Base-by-base conservation (phyloP, 2,329 filamentous ascomycete species). In the Fusarium equiseti region DNA sequence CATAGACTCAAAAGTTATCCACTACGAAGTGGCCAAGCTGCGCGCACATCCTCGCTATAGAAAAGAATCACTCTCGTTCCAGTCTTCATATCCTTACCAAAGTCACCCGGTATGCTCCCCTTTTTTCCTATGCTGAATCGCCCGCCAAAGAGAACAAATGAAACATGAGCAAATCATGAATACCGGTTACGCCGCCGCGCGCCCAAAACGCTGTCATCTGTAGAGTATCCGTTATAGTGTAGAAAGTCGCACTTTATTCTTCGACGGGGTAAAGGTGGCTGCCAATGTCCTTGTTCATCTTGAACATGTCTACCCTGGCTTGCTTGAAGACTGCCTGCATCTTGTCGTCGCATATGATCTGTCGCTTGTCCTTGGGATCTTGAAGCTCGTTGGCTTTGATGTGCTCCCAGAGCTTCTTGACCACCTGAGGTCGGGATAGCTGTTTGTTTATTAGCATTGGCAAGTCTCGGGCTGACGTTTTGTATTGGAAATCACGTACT, bases 251-350 rank as follows among this genome's bases (percentile, higher is more conserved):
- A 45, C 38, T 54, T 54, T 61, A 73, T 45, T 79, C 78, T 61
- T 81, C 89, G 50, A 93, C 87, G 4, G 92, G 92, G 78, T 97
- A 98, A 42, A 98, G 85, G 77, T 98, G 95, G 78, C 92, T 91
- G 69, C 93, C 94, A 13, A 98, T 89, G 18, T 97, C 89, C 85
- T 98, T 98, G 85, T 97, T 98, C 95, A 99, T 98, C 73, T 94
- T 95, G 81, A 99, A 99, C 96, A 99, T 99, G 81, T 98, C 94
- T 52, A 99, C 92, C 76, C 89, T 92, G 76, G 94, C 89, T 77
- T 92, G 88, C 80, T 97, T 97, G 84, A 99, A 99, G 10, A 99
- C 92, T 9, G 92, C 92, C 66, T 93, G 90, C 91, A 99, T 92
- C 73, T 89, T 90, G 26, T 97, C 93, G 81, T 99, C 96, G 82